Evolutionary conservation across 306 rosid genomes (phyloP).

Genomic region (Dalbergia cochinchinensis): DNA sequence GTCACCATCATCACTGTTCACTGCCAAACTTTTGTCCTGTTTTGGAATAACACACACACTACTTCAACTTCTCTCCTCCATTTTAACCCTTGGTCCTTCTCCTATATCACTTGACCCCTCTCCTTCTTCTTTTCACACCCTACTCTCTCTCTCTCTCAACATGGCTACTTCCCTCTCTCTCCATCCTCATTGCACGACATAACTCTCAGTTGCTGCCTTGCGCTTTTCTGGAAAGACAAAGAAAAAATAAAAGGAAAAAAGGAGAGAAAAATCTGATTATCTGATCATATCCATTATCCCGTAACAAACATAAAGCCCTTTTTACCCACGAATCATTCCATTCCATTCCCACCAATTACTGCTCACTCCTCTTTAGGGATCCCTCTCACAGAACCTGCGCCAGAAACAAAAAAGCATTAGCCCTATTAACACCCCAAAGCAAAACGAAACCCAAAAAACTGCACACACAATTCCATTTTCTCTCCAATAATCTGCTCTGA

Average conservation of each 20-base stretch:
- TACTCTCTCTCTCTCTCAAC: too few relatives aligned
- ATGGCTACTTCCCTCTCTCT: conserved; percentile 19
- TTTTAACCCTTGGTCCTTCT: conserved; percentile 55
- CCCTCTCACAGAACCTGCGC: too few relatives aligned
- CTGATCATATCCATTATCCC: not conserved
- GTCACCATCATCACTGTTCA: conserved; percentile 78
- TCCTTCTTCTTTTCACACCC: not conserved
- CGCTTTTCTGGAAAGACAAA: conserved; percentile 51
- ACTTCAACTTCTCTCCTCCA: conserved; percentile 18
- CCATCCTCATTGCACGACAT: not conserved
- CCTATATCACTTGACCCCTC: not conserved
- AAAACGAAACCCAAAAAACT: not conserved
- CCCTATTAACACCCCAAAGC: not conserved
- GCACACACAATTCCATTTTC: not conserved
- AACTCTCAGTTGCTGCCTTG: conserved; percentile 53
- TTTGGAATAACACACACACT: conserved; percentile 54
- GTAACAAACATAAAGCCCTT: not conserved
- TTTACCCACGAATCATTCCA: conserved; percentile 42
- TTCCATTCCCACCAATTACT: conserved; percentile 29
- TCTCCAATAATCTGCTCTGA: not conserved
- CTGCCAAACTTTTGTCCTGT: conserved; percentile 87
- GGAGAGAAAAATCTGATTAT: not conserved
- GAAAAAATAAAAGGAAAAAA: too few relatives aligned
- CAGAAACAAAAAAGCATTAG: not conserved
- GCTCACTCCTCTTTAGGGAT: not conserved